Conservation (phyloP, 1,284 basidiomycete genomes). For the Vanrija humicola region DNA sequence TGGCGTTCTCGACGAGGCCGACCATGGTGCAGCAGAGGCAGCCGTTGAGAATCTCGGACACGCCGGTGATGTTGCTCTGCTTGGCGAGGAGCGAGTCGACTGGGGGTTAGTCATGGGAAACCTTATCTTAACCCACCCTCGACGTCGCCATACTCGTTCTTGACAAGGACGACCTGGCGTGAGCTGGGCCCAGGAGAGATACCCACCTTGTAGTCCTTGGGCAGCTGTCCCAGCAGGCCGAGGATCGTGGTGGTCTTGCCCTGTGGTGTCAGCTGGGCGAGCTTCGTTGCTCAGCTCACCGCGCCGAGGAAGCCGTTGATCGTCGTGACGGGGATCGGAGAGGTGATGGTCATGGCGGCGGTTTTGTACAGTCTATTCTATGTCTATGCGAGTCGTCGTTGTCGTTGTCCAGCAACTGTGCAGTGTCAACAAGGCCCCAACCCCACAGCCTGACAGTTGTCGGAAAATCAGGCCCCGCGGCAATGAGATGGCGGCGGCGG, state of each 20-base stretch:
- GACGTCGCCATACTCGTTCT: slow-evolving; percentile 53
- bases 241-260: slow-evolving; percentile 64
- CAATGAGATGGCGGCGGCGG: too few relatives aligned
- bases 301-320: slow-evolving; percentile 68
- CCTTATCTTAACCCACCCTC: slow-evolving; percentile 30
- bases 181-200: neutral
- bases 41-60: slow-evolving; percentile 86
- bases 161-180: slow-evolving; percentile 69
- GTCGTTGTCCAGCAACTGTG: too few relatives aligned
- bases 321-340: slow-evolving; percentile 68
- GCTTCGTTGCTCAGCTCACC: slow-evolving; percentile 17
- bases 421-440: too few relatives aligned
- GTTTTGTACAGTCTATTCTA: neutral
- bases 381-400: too few relatives aligned
- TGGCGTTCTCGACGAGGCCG: slow-evolving; percentile 82
- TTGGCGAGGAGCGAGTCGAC: slow-evolving; percentile 83
- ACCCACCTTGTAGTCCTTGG: slow-evolving; percentile 61
- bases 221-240: slow-evolving; percentile 71
- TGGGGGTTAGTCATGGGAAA: slow-evolving; percentile 31
- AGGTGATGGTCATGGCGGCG: neutral
- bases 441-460: too few relatives aligned
- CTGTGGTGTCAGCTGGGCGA: slow-evolving; percentile 17
- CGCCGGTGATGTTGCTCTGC: slow-evolving; percentile 73
- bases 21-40: slow-evolving; percentile 91
- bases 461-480: too few relatives aligned